Percentiles rank a stretch among this genome's conserved stretches.
phyloP scores from a whole-genome alignment of 129 eudicot genomes.

The Lonicera japonica region DNA sequence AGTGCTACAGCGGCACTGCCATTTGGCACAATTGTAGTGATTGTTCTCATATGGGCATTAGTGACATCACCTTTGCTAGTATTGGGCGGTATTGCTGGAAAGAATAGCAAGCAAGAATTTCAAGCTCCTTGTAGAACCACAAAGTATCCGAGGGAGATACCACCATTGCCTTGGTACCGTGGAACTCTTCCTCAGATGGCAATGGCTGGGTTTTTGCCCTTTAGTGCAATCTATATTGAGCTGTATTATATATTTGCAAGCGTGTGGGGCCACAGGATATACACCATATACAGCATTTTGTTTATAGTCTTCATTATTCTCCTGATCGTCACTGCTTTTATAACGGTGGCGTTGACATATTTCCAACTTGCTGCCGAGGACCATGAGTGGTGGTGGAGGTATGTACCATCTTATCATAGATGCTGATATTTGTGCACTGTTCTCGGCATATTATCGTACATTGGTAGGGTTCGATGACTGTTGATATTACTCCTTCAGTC shows the following conservation, averaged over 20 bases:
- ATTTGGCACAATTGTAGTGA: slow-evolving; percentile 69
- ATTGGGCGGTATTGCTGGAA: slow-evolving; percentile 75
- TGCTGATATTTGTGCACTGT: background rate
- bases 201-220: slow-evolving; percentile 88
- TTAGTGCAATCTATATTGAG: slow-evolving; percentile 80
- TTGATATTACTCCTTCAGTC: background rate
- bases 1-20: slow-evolving; percentile 72
- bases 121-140: slow-evolving; percentile 79
- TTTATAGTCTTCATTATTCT: slow-evolving; percentile 75
- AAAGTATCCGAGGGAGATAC: slow-evolving; percentile 77
- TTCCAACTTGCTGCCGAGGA: slow-evolving; percentile 91
- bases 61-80: slow-evolving; percentile 80
- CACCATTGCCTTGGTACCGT: slow-evolving; percentile 76
- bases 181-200: slow-evolving; percentile 82
- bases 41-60: slow-evolving; percentile 63
- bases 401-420: slow-evolving; percentile 3
- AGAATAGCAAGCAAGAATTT: slow-evolving; percentile 72
- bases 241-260: slow-evolving; percentile 85
- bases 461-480: background rate
- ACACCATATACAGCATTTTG: slow-evolving; percentile 77
- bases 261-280: slow-evolving; percentile 87
- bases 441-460: too few species aligned
- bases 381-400: slow-evolving; percentile 98
- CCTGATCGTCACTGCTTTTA: slow-evolving; percentile 68
- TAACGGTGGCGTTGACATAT: slow-evolving; percentile 76